Evolutionary conservation across 176 grass and related monocot species (phyloP), one percentile per base, ranked within the genome.

Genomic region (Themeda triandra): DNA sequence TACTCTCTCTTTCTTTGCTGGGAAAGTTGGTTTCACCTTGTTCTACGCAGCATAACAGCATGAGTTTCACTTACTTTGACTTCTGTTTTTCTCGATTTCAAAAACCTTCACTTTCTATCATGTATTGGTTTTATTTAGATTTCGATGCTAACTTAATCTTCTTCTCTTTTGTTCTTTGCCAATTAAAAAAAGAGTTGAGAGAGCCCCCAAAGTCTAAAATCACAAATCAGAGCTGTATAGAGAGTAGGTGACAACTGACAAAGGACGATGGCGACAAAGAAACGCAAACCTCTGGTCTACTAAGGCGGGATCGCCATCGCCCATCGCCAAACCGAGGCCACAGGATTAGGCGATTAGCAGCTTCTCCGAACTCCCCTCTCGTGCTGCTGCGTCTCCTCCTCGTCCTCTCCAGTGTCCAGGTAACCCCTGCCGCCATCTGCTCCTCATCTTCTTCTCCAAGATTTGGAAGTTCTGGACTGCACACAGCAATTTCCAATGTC

Each of bases 301-400:
- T n/a, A 5, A 70, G 66, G 74, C 21, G 73, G 80, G 53, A 76
- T 80, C 81, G 87, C 68, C 87, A 72, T 42, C 40, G 40, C 8
- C 40, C 39, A 42, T 73, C 87, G 75, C 66, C 33, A 73, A 72
- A 84, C 70, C 29, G 40, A 79, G 87, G 87, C 75, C 81, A 83
- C 74, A 78, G 67, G 75, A 83, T 75, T 45, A 42, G 41, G 41
- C 40, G 45, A 48, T 17, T 63, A 46, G 30, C 13, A 11, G 23
- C 25, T 64, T 48, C 69, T 35, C 19, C 71, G 70, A 49, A 75
- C 45, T 21, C 71, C 71, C 42, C 44, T 65, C 81, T 25, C 37
- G 30, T 33, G 56, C 69, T 54, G 60, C 73, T 68, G 72, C 63
- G n/a, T 51, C 73, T 49, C 51, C 81, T 80, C 75, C 66, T 89